phyloP scores from a whole-genome alignment of 495 filamentous ascomycete species.

The Hypoxylon perforatum region DNA sequence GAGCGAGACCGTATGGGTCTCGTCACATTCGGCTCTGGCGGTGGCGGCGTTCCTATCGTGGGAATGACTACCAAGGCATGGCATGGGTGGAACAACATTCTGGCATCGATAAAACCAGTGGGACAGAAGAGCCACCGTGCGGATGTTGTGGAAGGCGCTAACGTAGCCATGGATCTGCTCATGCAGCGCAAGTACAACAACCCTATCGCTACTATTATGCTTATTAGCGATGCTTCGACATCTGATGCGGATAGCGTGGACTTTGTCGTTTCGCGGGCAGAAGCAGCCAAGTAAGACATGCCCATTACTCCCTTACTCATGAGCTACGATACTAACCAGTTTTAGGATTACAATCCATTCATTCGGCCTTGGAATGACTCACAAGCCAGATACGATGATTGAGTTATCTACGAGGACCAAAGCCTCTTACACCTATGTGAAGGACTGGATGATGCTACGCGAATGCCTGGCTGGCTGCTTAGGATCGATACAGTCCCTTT shows the following conservation, averaged over 20 bases:
- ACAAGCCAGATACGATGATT: slow-evolving; percentile 99
- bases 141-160: slow-evolving; percentile 97
- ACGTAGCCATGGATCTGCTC: slow-evolving; percentile 97
- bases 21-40: slow-evolving; percentile 96
- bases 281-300: slow-evolving; percentile 88
- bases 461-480: slow-evolving; percentile 97
- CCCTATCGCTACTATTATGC: slow-evolving; percentile 92
- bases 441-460: slow-evolving; percentile 99
- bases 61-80: slow-evolving; percentile 96
- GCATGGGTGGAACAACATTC: slow-evolving; percentile 88
- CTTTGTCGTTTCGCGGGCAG: slow-evolving; percentile 97
- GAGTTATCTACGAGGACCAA: slow-evolving; percentile 96
- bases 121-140: slow-evolving; percentile 97
- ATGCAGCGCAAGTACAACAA: slow-evolving; percentile 99
- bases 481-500: slow-evolving; percentile 91
- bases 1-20: slow-evolving; percentile 96
- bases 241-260: slow-evolving; percentile 96
- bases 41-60: slow-evolving; percentile 93
- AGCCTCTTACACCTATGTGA: slow-evolving; percentile 96
- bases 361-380: slow-evolving; percentile 93
- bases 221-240: slow-evolving; percentile 99
- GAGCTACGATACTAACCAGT: slow-evolving; percentile 13
- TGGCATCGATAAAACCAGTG: slow-evolving; percentile 89
- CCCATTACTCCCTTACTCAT: slow-evolving; percentile 1
- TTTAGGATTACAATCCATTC: slow-evolving; percentile 92